A percentile compares a stretch with the other conserved stretches of the same genome.
Evolutionary conservation across 129 eudicot species (phyloP).

Genomic region (Erigeron canadensis): DNA sequence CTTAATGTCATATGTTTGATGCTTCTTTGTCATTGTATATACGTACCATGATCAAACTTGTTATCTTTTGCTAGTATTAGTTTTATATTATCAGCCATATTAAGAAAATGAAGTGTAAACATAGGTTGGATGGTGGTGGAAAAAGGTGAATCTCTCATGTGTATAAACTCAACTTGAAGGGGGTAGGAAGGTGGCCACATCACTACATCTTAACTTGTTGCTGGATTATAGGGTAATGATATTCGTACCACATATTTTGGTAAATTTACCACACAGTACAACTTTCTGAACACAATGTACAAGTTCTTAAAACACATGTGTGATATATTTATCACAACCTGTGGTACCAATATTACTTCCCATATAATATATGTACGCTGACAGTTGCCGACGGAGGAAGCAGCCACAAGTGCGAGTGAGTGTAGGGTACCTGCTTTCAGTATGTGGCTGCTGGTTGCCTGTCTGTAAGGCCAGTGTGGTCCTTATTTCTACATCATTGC

Average conservation of each 20-base stretch:
- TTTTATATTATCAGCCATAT: not conserved
- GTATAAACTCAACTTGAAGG: slow-evolving; percentile 12
- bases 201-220: slow-evolving; percentile 17
- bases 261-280: too few species aligned
- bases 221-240: not conserved
- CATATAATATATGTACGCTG: too few species aligned
- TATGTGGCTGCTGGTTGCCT: slow-evolving; percentile 19
- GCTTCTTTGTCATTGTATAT: slow-evolving; percentile 1
- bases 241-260: too few species aligned
- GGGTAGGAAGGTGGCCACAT: slow-evolving; percentile 9
- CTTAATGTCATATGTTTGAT: slow-evolving; percentile 8
- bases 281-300: too few species aligned
- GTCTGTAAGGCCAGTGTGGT: slow-evolving; percentile 11
- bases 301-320: too few species aligned
- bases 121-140: not conserved
- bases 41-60: slow-evolving; percentile 16
- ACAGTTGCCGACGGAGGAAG: too few species aligned
- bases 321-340: too few species aligned
- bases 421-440: slow-evolving; percentile 8
- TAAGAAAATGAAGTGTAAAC: not conserved
- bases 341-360: too few species aligned
- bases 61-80: not conserved
- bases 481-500: slow-evolving; percentile 33
- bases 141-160: not conserved
- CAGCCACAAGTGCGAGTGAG: slow-evolving; percentile 17